Base-by-base conservation (phyloP, 805 yeast species). In the Wickerhamomyces alni region DNA sequence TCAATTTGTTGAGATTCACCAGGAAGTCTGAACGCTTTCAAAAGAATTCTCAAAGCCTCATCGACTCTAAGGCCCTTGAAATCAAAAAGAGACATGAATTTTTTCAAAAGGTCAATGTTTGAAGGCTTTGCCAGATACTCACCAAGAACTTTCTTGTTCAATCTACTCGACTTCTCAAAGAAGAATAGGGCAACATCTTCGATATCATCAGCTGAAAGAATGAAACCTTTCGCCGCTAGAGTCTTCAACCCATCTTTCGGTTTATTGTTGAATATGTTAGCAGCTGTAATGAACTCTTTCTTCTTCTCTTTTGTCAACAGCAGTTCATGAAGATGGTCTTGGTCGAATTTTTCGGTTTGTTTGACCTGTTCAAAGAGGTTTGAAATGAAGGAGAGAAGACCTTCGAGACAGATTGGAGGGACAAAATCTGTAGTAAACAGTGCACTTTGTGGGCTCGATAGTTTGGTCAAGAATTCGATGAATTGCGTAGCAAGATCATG, bases 1-100 rank as follows among this genome's bases (percentile, higher is more conserved):
- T 93, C 99, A 57, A 93, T 93, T 59, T 87, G 96, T 55, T 88
- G 98, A 0, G 97, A 84, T 63, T 93, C 99, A 43, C 99, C 99
- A 1, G 98, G 98, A 36, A 93, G 70, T 59, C 99, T 75, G 57
- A 93, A 91, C 17, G 84, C 75, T 41, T 85, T 83, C 48, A 94
- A 68, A 43, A 93, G 61, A 40, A 85, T 70, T 53, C 99, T 74
- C 38, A 93, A 67, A 0, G 96, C 96, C 61, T 91, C 97, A 60
- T 93, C 99, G 3, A 94, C 91, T 54, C 99, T 71, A 50, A 84
- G 66, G 16, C 76, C 82, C 28, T 69, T 66, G 57, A 89, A 31
- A 41, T 89, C 91, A 57, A 91, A 82, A 39, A 78, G 60, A 2
- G 67, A 66, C 47, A 91, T 74, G 55, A 87, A 93, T 35, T 73